Evolutionary conservation across 331 rosid species (phyloP).

Genomic region (Saraca asoca): DNA sequence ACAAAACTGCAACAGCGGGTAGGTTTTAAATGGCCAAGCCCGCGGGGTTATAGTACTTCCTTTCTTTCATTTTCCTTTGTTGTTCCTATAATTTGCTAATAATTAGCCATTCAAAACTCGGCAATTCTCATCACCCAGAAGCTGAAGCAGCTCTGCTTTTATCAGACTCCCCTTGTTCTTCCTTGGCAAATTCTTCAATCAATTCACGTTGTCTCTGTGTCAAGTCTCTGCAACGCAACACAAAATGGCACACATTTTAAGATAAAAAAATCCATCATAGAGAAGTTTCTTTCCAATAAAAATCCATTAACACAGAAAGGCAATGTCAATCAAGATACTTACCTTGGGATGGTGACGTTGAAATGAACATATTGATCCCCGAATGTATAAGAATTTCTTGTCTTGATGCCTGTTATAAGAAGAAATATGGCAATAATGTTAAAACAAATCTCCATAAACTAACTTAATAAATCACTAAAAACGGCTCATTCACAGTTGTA

Average conservation of each 20-base stretch:
- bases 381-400: slow-evolving; percentile 57
- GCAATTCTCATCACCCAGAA: slow-evolving; percentile 49
- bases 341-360: slow-evolving; percentile 79
- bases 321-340: slow-evolving; percentile 35
- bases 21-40: background rate
- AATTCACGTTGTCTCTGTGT: slow-evolving; percentile 77
- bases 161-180: slow-evolving; percentile 73
- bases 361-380: slow-evolving; percentile 91
- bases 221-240: slow-evolving; percentile 54
- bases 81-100: slow-evolving; percentile 21
- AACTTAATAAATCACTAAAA: background rate
- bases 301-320: background rate
- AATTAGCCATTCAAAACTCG: background rate
- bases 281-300: background rate
- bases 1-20: slow-evolving; percentile 52
- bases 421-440: slow-evolving; percentile 8
- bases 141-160: slow-evolving; percentile 65
- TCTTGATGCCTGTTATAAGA: slow-evolving; percentile 63
- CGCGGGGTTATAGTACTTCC: background rate
- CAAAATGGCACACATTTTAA: slow-evolving; percentile 11
- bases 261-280: slow-evolving; percentile 3
- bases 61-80: background rate
- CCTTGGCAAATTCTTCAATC: slow-evolving; percentile 88
- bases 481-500: background rate
- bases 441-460: slow-evolving; percentile 18